phyloP scores from a whole-genome alignment of 176 grass and related monocot species.

The Zizania latifolia region DNA sequence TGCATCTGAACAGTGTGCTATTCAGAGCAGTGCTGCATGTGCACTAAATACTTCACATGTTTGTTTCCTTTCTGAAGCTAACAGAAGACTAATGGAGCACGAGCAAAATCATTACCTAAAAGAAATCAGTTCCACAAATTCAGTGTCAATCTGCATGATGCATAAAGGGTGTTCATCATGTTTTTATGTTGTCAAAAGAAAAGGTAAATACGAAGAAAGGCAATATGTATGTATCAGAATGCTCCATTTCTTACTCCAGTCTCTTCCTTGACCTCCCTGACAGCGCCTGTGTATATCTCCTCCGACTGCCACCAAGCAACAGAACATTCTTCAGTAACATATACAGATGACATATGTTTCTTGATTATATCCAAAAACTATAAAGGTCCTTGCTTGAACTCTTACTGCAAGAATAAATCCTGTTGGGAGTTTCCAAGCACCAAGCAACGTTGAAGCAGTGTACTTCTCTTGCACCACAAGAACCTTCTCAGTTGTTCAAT shows the following conservation, averaged over 20 bases:
- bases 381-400: neutral
- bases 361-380: neutral
- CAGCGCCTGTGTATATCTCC: slow-evolving; percentile 65
- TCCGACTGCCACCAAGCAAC: slow-evolving; percentile 35
- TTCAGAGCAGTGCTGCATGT: neutral
- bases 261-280: slow-evolving; percentile 72
- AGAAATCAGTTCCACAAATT: slow-evolving; percentile 57
- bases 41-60: neutral
- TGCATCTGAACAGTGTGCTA: neutral
- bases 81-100: neutral
- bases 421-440: slow-evolving; percentile 58
- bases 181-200: neutral
- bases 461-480: slow-evolving; percentile 68
- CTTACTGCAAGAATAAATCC: slow-evolving; percentile 55
- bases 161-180: neutral
- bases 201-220: neutral
- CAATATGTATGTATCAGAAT: neutral
- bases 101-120: slow-evolving; percentile 45
- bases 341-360: neutral
- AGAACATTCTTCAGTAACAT: neutral
- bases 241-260: slow-evolving; percentile 49
- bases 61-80: neutral
- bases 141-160: slow-evolving; percentile 46
- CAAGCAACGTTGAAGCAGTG: slow-evolving; percentile 23
- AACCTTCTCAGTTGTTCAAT: slow-evolving; percentile 26